These are phyloP conservation scores for Colletotrichum horii DNA, from an alignment of 2,329 filamentous ascomycete genomes.

Conservation along the genomic window DNA sequence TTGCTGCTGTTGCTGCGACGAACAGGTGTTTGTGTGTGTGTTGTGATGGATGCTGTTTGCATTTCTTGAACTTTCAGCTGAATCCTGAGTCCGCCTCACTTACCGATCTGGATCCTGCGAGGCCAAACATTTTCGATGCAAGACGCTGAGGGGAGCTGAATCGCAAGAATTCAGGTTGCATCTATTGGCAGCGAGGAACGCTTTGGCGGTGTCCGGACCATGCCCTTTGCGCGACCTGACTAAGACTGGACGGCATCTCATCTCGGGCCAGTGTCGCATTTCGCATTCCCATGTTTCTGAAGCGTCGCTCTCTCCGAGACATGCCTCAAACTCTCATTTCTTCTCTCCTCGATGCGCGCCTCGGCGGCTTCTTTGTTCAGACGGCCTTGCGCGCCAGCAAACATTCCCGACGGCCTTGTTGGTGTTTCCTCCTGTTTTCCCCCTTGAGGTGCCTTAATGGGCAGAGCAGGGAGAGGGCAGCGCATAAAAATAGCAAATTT, in stretches of 20 bases:
- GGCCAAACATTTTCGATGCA: not conserved
- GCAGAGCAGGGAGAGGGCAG: not conserved
- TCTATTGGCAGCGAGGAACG: not conserved
- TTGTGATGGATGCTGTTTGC: not conserved
- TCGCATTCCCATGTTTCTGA: not conserved
- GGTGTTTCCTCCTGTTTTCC: not conserved
- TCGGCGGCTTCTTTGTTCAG: not conserved
- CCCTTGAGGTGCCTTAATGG: not conserved
- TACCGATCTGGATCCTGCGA: not conserved
- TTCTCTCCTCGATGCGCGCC: not conserved
- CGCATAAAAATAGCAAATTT: conserved; percentile 11
- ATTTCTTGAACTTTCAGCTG: not conserved
- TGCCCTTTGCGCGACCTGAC: not conserved
- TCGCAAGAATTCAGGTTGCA: not conserved
- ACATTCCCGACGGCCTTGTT: not conserved
- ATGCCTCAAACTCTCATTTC: not conserved
- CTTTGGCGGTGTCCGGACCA: not conserved
- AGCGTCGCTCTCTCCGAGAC: not conserved
- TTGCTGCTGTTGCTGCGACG: not conserved
- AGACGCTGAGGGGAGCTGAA: not conserved
- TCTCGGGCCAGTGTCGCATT: conserved; percentile 4
- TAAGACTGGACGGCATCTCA: not conserved
- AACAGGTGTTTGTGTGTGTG: not conserved
- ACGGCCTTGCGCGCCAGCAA: not conserved
- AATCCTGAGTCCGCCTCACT: not conserved